A percentile compares a stretch with the other conserved stretches of the same genome.
phyloP scores from a whole-genome alignment of 805 yeast species.

The Wickerhamomyces sydowiorum region DNA sequence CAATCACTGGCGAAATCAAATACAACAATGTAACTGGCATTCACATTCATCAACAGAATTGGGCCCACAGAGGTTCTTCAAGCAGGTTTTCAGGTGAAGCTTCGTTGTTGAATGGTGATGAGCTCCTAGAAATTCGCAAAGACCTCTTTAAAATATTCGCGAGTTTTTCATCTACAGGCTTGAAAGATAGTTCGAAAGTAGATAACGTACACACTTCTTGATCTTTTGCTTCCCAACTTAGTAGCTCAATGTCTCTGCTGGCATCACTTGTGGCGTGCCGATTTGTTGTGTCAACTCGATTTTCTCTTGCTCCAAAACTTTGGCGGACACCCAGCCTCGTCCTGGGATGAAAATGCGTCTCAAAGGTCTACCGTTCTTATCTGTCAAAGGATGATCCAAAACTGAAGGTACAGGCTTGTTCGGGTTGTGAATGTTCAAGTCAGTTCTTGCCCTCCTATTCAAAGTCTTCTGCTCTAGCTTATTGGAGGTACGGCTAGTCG shows the following conservation, averaged over 20 bases:
- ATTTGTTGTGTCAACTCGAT: slow-evolving; percentile 1
- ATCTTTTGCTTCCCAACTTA: too few relatives aligned
- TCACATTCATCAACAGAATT: neutral
- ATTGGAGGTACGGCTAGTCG: too few relatives aligned
- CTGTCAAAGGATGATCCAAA: slow-evolving; percentile 19
- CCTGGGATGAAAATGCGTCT: slow-evolving; percentile 42
- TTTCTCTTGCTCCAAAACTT: slow-evolving; percentile 12
- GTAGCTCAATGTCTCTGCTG: neutral
- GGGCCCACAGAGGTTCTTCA: too few relatives aligned
- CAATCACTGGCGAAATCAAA: neutral
- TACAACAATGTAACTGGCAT: neutral
- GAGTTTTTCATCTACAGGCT: too few relatives aligned
- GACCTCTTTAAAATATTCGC: too few relatives aligned
- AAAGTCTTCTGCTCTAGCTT: too few relatives aligned
- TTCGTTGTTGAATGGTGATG: too few relatives aligned
- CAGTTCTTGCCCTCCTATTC: slow-evolving; percentile 15
- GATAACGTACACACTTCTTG: too few relatives aligned
- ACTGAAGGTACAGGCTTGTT: slow-evolving; percentile 18
- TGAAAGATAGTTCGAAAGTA: too few relatives aligned
- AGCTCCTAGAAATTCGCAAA: too few relatives aligned
- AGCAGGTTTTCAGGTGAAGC: too few relatives aligned
- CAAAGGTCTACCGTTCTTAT: slow-evolving; percentile 34
- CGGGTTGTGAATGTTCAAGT: slow-evolving; percentile 17
- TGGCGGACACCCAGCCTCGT: slow-evolving; percentile 43
- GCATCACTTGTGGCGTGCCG: neutral